Conservation (phyloP, 345 rosid genomes). For the Ceriops zippeliana region DNA sequence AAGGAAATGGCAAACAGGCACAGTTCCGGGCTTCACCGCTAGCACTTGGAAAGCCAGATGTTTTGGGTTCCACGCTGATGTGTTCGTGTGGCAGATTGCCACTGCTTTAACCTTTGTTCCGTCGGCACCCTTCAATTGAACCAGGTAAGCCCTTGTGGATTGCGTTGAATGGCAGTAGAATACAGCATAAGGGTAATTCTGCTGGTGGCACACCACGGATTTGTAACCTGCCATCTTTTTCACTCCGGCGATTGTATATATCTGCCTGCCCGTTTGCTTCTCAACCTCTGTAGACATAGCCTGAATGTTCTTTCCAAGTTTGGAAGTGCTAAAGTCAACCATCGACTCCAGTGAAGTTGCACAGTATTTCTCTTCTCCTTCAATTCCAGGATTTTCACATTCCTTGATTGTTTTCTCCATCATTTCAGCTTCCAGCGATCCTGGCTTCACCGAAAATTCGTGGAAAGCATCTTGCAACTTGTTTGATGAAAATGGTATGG, state of each 20-base stretch:
- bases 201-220: conserved; percentile 12
- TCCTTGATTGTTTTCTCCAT: conserved; percentile 36
- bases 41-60: conserved; percentile 16
- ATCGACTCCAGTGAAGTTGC: conserved; percentile 20
- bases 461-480: conserved; percentile 47
- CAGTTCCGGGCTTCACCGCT: conserved; percentile 9
- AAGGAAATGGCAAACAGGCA: conserved; percentile 13
- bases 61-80: conserved; percentile 15
- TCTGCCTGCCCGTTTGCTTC: not conserved
- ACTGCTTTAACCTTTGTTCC: conserved; percentile 3
- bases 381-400: conserved; percentile 9
- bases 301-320: conserved; percentile 6
- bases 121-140: conserved; percentile 10
- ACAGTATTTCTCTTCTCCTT: conserved; percentile 22
- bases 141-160: conserved; percentile 1
- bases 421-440: conserved; percentile 57
- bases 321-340: not conserved
- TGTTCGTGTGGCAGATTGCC: conserved; percentile 13
- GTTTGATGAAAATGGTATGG: conserved; percentile 65
- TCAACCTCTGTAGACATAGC: conserved; percentile 4
- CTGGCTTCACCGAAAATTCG: conserved; percentile 49
- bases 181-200: conserved; percentile 10
- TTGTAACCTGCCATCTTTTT: conserved; percentile 1
- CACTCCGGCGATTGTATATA: not conserved
- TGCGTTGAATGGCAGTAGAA: conserved; percentile 16